Conservation (phyloP, 495 filamentous ascomycete species). For the Glutinoglossum americanum region DNA sequence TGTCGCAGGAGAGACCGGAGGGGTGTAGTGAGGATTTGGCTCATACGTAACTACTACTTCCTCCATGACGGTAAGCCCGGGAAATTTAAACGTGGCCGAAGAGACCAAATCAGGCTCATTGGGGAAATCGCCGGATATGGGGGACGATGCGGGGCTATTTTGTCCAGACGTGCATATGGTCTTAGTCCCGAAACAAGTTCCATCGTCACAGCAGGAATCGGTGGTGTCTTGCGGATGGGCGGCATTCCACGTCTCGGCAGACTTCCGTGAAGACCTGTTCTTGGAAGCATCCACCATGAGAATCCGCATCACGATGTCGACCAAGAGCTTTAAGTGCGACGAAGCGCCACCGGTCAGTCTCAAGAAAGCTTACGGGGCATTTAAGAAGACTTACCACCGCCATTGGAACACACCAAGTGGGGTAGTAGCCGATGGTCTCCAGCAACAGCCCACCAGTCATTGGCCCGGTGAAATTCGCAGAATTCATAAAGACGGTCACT, state of each 20-base stretch:
- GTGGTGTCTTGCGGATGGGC: no score
- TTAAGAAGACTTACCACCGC: not conserved
- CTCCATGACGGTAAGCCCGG: not conserved
- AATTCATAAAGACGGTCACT: conserved; percentile 43
- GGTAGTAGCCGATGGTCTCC: conserved; percentile 43
- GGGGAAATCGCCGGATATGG: no score
- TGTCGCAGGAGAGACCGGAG: no score
- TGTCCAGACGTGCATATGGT: not conserved
- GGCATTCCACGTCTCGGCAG: no score
- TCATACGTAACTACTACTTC: not conserved
- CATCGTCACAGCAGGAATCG: not conserved
- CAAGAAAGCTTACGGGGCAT: not conserved
- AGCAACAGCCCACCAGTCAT: conserved; percentile 63
- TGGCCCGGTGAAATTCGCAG: conserved; percentile 48
- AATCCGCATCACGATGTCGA: not conserved
- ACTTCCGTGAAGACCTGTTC: not conserved
- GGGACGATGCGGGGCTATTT: not conserved
- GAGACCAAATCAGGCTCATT: not conserved
- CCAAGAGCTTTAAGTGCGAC: not conserved
- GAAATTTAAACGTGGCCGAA: not conserved
- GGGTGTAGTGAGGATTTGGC: not conserved
- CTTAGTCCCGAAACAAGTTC: not conserved
- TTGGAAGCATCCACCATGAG: not conserved
- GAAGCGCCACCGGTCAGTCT: not conserved
- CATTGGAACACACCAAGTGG: not conserved